phyloP scores from a whole-genome alignment of 441 rosid genomes.

The Bocquillonia castaneifolia region DNA sequence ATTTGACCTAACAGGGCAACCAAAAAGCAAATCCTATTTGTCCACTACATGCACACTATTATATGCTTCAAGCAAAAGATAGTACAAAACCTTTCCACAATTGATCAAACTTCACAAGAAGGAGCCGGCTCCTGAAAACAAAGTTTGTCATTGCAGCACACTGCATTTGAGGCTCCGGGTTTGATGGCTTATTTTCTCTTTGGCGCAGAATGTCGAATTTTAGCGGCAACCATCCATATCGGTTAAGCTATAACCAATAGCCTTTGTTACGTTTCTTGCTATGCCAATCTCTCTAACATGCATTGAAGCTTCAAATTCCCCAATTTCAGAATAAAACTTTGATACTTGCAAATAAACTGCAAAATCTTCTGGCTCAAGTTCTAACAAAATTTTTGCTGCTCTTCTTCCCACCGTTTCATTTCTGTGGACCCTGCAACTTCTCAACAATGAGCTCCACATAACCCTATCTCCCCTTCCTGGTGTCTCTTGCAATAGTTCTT shows the following conservation, averaged over 20 bases:
- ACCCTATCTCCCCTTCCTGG: conserved; percentile 43
- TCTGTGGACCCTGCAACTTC: conserved; percentile 56
- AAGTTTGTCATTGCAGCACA: conserved; percentile 9
- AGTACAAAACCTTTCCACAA: conserved; percentile 30
- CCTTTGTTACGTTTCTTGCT: conserved; percentile 44
- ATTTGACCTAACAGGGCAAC: conserved; percentile 34
- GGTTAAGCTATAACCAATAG: conserved; percentile 57
- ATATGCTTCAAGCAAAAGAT: conserved; percentile 51
- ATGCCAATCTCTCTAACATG: conserved; percentile 45
- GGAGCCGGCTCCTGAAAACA: conserved; percentile 21
- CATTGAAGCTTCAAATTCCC: conserved; percentile 52
- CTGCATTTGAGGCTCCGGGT: conserved; percentile 1
- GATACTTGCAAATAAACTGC: conserved; percentile 55
- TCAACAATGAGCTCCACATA: conserved; percentile 70
- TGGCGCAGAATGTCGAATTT: conserved; percentile 18
- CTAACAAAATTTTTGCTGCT: conserved; percentile 55
- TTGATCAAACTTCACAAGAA: conserved; percentile 22
- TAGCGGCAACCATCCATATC: conserved; percentile 25
- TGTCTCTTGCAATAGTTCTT: conserved; percentile 42
- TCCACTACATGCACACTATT: conserved; percentile 34
- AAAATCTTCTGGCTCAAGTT: conserved; percentile 48
- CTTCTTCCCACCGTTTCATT: conserved; percentile 57
- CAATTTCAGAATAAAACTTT: conserved; percentile 56
- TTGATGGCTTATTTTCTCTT: conserved; percentile 4
- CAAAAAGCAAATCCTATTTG: conserved; percentile 29